These are phyloP conservation scores for Penicillium sp. DNA, from an alignment of 2,329 filamentous ascomycete species.

Conservation along the genomic window DNA sequence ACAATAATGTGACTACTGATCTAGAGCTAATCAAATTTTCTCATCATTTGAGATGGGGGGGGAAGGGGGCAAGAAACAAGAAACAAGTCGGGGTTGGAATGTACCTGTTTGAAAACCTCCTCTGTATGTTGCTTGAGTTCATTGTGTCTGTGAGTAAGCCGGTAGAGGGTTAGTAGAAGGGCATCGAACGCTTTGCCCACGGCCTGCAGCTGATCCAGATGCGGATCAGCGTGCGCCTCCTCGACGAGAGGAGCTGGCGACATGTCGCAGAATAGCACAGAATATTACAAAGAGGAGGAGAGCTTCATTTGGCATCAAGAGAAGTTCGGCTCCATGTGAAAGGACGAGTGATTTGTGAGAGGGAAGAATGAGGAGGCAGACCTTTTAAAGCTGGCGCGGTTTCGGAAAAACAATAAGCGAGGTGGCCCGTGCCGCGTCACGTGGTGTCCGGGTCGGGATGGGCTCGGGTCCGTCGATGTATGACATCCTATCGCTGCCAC, in stretches of 20 bases:
- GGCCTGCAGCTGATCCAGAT: conserved; percentile 31
- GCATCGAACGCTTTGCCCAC: conserved; percentile 43
- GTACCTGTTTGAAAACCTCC: conserved; percentile 44
- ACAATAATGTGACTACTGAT: conserved; percentile 66
- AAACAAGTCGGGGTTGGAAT: conserved; percentile 6
- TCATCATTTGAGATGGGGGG: conserved; percentile 47
- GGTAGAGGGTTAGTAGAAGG: conserved; percentile 41
- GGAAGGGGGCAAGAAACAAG: conserved; percentile 1
- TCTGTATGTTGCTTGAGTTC: conserved; percentile 37
- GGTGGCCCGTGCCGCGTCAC: conserved; percentile 33
- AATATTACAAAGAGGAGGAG: conserved; percentile 21
- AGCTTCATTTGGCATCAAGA: conserved; percentile 1
- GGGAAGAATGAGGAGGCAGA: conserved; percentile 13
- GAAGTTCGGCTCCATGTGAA: conserved; percentile 29
- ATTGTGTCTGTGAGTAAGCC: conserved; percentile 40
- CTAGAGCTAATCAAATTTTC: conserved; percentile 71
- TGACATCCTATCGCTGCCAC: not conserved
- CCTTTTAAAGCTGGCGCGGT: conserved; percentile 18
- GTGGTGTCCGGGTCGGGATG: conserved; percentile 14
- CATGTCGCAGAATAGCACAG: conserved; percentile 25
- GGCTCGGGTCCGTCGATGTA: conserved; percentile 20
- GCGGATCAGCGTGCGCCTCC: conserved; percentile 33
- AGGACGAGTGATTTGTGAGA: conserved; percentile 12
- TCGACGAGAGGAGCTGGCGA: conserved; percentile 31
- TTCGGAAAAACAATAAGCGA: conserved; percentile 35